Evolutionary conservation across 805 yeast genomes (phyloP), one percentile per base, ranked within the genome.

Genomic region (Isabelozyma heimii): DNA sequence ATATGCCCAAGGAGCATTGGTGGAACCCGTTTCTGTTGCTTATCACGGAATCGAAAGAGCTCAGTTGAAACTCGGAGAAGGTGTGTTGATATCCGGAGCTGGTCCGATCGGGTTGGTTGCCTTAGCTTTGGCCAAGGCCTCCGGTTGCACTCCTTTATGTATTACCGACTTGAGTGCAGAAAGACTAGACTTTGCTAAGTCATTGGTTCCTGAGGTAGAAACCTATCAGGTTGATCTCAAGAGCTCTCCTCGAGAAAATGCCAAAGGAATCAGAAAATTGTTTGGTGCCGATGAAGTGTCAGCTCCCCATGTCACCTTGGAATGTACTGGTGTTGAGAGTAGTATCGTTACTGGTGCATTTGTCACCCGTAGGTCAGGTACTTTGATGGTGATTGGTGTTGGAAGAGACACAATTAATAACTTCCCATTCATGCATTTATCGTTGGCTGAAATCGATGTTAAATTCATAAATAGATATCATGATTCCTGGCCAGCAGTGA

Each of bases 401-500:
- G 92, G 95, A 26, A 80, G 78, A 41, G 84, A 82, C 40, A 75
- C 79, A 41, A 76, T 88, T 51, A 76, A 77, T 49, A 70, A 66
- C 45, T 85, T 90, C 78, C 96, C 96, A 48, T 80, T 90, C 58
- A 81, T 87, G 8, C 81, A 76, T 50, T 70, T 89, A 47, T 80
- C 84, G 41, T 80, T 79, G 52, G 85, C 82, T 59, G 96, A 90
- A 65, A 65, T 88, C 51, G 73, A 79, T 1, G 73, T 87, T 56
- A 82, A 77, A 57, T 97, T 96, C 20, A 80, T 84, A 40, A 89
- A 89, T 79, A 80, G 97, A 66, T 90, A 90, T 70, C 87, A 89
- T 52, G 96, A 89, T 69, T 90, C 88, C 72, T 74, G 75, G 57
- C 82, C 83, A 33, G 83, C 95, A 1, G 89, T 89, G 38, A 80